phyloP scores from a whole-genome alignment of 768 basidiomycete genomes.

The Lactifluus volemus region DNA sequence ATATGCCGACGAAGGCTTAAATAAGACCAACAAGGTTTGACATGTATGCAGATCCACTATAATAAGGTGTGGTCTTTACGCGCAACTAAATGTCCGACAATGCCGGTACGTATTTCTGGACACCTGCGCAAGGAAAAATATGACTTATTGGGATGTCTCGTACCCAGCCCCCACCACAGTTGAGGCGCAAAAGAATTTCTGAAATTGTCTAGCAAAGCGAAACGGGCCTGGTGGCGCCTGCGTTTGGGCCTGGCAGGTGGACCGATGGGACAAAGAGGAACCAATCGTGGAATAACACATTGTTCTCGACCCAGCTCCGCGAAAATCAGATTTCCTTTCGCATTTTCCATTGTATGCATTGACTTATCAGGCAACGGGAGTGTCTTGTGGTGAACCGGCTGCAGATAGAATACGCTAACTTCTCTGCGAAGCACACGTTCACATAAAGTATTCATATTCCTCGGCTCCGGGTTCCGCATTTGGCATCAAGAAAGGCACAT shows the following conservation, averaged over 20 bases:
- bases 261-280: not conserved
- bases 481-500: too few species aligned
- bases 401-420: too few species aligned
- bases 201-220: not conserved
- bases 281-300: not conserved
- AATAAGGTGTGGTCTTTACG: too few species aligned
- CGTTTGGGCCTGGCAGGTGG: not conserved
- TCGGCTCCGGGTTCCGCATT: too few species aligned
- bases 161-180: not conserved
- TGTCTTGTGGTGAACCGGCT: too few species aligned
- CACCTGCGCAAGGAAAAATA: not conserved
- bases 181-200: not conserved
- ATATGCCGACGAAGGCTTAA: not conserved
- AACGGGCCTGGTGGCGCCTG: not conserved
- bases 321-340: not conserved
- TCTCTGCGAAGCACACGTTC: too few species aligned
- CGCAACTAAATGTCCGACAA: not conserved
- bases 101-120: too few species aligned
- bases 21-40: not conserved
- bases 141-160: not conserved
- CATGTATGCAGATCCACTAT: not conserved
- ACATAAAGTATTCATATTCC: too few species aligned
- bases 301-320: not conserved
- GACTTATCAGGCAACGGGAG: too few species aligned
- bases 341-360: too few species aligned